These are phyloP conservation scores for Cutaneotrichosporon cutaneum DNA, from an alignment of 1,284 basidiomycete species.

Conservation along the genomic window DNA sequence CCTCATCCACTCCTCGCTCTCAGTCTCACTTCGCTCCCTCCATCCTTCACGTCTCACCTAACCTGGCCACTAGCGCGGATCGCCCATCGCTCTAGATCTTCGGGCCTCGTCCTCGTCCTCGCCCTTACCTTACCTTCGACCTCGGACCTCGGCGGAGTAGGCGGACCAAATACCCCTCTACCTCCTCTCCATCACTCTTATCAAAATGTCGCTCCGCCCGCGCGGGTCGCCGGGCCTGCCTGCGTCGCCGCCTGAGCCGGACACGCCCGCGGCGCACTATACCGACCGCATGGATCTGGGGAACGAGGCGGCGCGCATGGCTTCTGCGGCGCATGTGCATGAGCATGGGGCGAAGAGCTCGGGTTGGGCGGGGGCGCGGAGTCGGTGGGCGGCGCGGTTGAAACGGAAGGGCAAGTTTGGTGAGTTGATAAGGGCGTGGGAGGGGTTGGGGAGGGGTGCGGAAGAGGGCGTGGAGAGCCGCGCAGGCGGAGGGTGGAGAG, in stretches of 20 bases:
- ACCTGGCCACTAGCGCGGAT: too few relatives aligned
- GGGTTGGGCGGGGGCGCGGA: background rate
- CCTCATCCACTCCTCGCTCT: background rate
- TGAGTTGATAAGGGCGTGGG: slow-evolving; percentile 5
- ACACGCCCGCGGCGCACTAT: slow-evolving; percentile 25
- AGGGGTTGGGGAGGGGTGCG: background rate
- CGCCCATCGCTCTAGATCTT: too few relatives aligned
- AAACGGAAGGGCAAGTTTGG: slow-evolving; percentile 13
- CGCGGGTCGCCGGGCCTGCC: slow-evolving; percentile 2
- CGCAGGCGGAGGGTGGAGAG: too few relatives aligned
- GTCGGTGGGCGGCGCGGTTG: slow-evolving; percentile 3
- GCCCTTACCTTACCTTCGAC: too few relatives aligned
- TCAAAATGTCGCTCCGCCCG: slow-evolving; percentile 13
- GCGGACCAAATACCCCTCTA: background rate
- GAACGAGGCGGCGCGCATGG: slow-evolving; percentile 5
- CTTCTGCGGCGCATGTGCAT: slow-evolving; percentile 6
- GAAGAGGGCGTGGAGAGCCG: background rate
- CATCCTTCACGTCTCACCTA: too few relatives aligned
- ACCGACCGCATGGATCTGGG: slow-evolving; percentile 11
- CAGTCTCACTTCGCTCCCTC: background rate
- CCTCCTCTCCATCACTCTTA: background rate
- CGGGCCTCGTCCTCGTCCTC: too few relatives aligned
- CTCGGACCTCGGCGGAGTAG: background rate
- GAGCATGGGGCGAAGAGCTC: background rate
- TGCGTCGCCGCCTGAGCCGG: slow-evolving; percentile 12